A percentile compares a stretch with the other conserved stretches of the same genome.
phyloP scores from a whole-genome alignment of 192 early-diverging fungal species.

The Coemansia sp. region DNA sequence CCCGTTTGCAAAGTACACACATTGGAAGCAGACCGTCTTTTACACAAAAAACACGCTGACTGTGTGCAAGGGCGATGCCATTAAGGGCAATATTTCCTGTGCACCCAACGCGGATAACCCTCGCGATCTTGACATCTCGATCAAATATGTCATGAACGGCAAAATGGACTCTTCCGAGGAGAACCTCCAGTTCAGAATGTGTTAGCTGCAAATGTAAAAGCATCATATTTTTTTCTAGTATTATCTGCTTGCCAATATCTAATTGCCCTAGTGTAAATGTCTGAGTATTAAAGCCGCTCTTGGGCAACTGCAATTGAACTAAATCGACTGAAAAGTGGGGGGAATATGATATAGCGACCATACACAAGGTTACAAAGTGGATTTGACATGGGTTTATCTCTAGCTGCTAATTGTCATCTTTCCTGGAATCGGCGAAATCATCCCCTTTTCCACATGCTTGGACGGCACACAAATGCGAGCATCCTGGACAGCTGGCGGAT shows the following conservation, averaged over 20 bases:
- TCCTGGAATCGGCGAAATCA: background rate
- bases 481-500: background rate
- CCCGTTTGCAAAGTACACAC: constrained; percentile 87
- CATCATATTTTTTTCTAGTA: background rate
- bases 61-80: constrained; percentile 70
- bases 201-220: constrained; percentile 10
- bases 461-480: background rate
- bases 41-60: constrained; percentile 76
- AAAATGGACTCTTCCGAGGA: constrained; percentile 54
- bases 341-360: no score
- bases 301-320: background rate
- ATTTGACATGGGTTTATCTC: no score
- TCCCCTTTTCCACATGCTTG: background rate
- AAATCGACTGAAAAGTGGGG: no score
- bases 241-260: background rate
- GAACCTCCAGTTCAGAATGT: constrained; percentile 72
- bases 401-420: constrained; percentile 5
- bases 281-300: background rate
- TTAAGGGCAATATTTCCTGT: constrained; percentile 68
- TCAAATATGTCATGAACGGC: constrained; percentile 70
- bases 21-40: constrained; percentile 99
- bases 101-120: constrained; percentile 82
- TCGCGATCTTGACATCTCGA: constrained; percentile 89
- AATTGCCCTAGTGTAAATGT: background rate
- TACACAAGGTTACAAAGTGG: no score